A percentile compares a stretch with the other conserved stretches of the same genome.
phyloP scores from a whole-genome alignment of 2,329 filamentous ascomycete genomes.

The Fusarium multiceps region DNA sequence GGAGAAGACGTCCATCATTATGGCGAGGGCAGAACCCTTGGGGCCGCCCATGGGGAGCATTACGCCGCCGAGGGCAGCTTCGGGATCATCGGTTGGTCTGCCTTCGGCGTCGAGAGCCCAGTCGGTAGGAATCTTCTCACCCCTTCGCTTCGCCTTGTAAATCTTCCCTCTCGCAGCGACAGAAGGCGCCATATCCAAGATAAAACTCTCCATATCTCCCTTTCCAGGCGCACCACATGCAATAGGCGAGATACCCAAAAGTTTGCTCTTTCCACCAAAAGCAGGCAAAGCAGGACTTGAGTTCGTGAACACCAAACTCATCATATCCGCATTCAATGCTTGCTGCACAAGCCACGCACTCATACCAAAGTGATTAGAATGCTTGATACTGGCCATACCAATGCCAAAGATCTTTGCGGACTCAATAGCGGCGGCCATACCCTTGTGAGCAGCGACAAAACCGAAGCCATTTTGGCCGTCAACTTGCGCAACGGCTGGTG shows the following conservation, averaged over 20 bases:
- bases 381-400: constrained; percentile 79
- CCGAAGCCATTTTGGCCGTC: constrained; percentile 79
- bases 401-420: constrained; percentile 75
- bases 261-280: constrained; percentile 74
- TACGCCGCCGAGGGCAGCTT: constrained; percentile 76
- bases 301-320: constrained; percentile 78
- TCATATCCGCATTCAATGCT: constrained; percentile 77
- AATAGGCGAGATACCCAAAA: constrained; percentile 80
- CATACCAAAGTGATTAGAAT: constrained; percentile 88
- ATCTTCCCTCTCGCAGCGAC: constrained; percentile 79
- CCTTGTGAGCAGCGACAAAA: constrained; percentile 74
- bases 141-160: constrained; percentile 74
- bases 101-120: constrained; percentile 83
- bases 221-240: constrained; percentile 78
- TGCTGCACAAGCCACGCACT: constrained; percentile 82
- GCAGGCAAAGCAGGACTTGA: constrained; percentile 77
- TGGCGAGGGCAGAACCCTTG: constrained; percentile 79
- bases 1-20: constrained; percentile 93
- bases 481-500: constrained; percentile 76
- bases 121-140: constrained; percentile 75
- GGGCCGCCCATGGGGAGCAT: constrained; percentile 90
- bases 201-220: constrained; percentile 66
- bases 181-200: constrained; percentile 79
- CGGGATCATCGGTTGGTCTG: constrained; percentile 75
- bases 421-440: constrained; percentile 74